These are phyloP conservation scores for Coccomyxa sp. DNA, from an alignment of 139 green algal genomes.

Conservation along the genomic window DNA sequence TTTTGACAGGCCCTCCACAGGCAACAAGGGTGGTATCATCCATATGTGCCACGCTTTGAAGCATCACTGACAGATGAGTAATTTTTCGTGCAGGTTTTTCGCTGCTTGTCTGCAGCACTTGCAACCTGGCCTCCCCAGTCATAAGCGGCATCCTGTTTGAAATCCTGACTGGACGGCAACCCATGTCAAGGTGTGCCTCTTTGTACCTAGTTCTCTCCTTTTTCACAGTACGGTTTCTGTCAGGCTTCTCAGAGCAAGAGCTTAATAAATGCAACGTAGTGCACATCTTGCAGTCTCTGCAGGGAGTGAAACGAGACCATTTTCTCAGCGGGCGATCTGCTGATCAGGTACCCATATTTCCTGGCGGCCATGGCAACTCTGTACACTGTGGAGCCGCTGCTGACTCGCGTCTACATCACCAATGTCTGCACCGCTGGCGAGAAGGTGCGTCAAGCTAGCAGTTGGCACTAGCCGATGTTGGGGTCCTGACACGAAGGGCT, in stretches of 20 bases:
- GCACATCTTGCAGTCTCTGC: constrained; percentile 4
- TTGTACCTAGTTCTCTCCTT: too few species aligned
- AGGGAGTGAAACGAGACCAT: too few species aligned
- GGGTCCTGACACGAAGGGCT: not conserved
- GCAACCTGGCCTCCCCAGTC: constrained; percentile 79
- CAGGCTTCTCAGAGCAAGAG: too few species aligned
- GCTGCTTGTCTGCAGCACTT: constrained; percentile 64
- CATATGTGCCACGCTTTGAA: not conserved
- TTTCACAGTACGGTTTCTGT: too few species aligned
- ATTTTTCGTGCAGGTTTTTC: constrained; percentile 22
- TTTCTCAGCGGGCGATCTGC: not conserved
- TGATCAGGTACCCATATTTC: constrained; percentile 35
- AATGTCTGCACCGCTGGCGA: constrained; percentile 66
- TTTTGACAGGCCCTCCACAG: not conserved
- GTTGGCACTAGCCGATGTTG: not conserved
- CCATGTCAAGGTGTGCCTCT: constrained; percentile 28
- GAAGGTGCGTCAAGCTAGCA: constrained; percentile 29
- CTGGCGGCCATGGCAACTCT: constrained; percentile 51
- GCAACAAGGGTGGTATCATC: not conserved
- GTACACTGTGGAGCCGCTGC: constrained; percentile 80
- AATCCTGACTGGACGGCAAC: constrained; percentile 58
- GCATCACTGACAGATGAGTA: not conserved
- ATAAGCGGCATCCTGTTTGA: constrained; percentile 80
- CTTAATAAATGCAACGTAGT: too few species aligned
- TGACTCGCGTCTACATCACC: constrained; percentile 80